These are phyloP conservation scores for Aegilops speltoides DNA, from an alignment of 176 grass and related monocot genomes.

Conservation along the genomic window DNA sequence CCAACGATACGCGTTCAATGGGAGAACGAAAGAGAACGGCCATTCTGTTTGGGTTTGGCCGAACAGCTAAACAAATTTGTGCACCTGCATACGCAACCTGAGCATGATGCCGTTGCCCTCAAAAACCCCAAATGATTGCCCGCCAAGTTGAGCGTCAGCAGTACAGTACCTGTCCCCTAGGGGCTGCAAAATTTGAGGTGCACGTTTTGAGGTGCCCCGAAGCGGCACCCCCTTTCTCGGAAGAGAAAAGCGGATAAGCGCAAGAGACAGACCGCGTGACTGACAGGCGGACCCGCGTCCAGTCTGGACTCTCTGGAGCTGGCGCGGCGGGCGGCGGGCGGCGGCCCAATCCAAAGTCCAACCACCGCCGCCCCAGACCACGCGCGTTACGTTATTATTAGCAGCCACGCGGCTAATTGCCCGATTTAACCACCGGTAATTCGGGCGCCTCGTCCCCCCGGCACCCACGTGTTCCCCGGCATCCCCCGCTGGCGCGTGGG, in stretches of 20 bases:
- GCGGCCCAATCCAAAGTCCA: constrained; percentile 13
- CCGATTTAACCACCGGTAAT: constrained; percentile 20
- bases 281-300: neutral
- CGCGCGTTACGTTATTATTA: constrained; percentile 19
- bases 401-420: neutral
- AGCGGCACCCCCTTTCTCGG: neutral
- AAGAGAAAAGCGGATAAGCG: neutral
- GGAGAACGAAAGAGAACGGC: too few species aligned
- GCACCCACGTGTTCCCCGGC: neutral
- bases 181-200: constrained; percentile 3
- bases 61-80: too few species aligned
- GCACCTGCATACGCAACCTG: neutral
- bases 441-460: neutral
- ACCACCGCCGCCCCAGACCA: constrained; percentile 36
- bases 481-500: neutral
- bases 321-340: neutral
- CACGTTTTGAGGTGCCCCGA: constrained; percentile 14
- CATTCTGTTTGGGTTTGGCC: too few species aligned
- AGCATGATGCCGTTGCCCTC: neutral
- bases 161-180: neutral
- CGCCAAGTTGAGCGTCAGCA: neutral
- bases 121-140: too few species aligned
- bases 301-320: neutral
- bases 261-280: neutral
- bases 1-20: too few species aligned